Base-by-base conservation (phyloP, 192 early-diverging fungal genomes). In the Backusella mclennaniae region DNA sequence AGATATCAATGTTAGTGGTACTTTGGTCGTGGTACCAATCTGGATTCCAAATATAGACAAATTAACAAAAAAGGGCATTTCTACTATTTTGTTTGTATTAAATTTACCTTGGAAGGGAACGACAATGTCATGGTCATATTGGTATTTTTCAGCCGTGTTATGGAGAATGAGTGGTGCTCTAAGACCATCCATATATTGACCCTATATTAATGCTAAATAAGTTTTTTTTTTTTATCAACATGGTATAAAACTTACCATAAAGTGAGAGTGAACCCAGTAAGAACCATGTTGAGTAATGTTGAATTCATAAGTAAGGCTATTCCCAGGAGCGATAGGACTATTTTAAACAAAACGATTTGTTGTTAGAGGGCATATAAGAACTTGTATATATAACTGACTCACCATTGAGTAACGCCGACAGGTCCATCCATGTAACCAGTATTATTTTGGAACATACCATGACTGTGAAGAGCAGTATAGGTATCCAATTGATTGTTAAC, bases 241-340 rank as follows among this genome's bases (percentile, higher is more conserved):
- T 4, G 17, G 19, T 53, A 38, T 35, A 38, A 67, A 3, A 59
- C 39, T 66, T 71, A 79, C 78, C 38, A 80, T 77, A 78, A 77
- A 88, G 74, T 89, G 87, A 41, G 80, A 79, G 67, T 89, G 87
- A 42, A 80, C 83, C 87, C 87, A 89, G 46, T 84, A 85, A 73
- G 83, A 84, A 33, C 86, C 87, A 46, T 87, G 87, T 76, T 96
- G 94, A n/a, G 74, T 74, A 66, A 92, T 84, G 11, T 82, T 83
- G 73, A 92, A 91, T 7, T 83, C 84, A 81, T 96, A 96, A 5
- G 92, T 93, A 76, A 93, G 91, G 74, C 85, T 90, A n/a, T 74
- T 76, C n/a, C 89, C 89, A 0, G 89, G 83, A 15, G 94, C 92
- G 71, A 96, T 95, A 8, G 87, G 85, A 80, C 95, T 74, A 74